phyloP scores from a whole-genome alignment of 2,329 filamentous ascomycete species.

The Penicillium sp. region DNA sequence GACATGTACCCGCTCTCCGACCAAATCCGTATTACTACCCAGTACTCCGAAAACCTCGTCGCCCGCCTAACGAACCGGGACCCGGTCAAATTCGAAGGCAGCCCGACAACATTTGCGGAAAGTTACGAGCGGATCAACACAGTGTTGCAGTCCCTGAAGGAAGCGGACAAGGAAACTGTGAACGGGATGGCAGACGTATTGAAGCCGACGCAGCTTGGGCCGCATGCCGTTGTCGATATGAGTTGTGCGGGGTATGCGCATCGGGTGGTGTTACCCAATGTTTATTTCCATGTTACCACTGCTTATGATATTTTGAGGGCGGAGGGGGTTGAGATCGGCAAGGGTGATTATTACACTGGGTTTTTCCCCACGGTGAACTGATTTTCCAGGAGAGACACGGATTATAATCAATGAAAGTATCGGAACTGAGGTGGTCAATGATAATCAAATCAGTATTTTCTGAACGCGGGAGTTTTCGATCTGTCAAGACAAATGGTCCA shows the following conservation, averaged over 20 bases:
- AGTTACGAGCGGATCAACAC: constrained; percentile 31
- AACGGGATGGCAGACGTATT: constrained; percentile 25
- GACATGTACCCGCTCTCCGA: constrained; percentile 32
- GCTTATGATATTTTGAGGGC: constrained; percentile 29
- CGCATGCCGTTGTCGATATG: constrained; percentile 8
- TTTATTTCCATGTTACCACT: constrained; percentile 31
- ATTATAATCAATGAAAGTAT: too few relatives aligned
- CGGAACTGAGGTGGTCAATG: too few relatives aligned
- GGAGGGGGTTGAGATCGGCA: constrained; percentile 25
- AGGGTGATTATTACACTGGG: constrained; percentile 13
- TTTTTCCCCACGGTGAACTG: neutral
- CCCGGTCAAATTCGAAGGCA: constrained; percentile 21
- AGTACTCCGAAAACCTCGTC: constrained; percentile 30
- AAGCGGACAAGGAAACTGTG: constrained; percentile 34
- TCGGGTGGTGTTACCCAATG: constrained; percentile 25
- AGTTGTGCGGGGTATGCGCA: constrained; percentile 22
- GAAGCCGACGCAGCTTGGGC: constrained; percentile 20
- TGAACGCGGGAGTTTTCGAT: too few relatives aligned
- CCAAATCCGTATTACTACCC: constrained; percentile 33
- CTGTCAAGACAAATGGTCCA: too few relatives aligned
- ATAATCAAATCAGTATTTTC: too few relatives aligned
- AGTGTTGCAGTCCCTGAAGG: constrained; percentile 24
- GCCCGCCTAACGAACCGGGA: constrained; percentile 34
- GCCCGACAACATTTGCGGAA: constrained; percentile 27
- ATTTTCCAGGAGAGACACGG: too few relatives aligned